These are phyloP conservation scores for Citrullus amarus DNA, from an alignment of 306 rosid genomes.

Conservation along the genomic window DNA sequence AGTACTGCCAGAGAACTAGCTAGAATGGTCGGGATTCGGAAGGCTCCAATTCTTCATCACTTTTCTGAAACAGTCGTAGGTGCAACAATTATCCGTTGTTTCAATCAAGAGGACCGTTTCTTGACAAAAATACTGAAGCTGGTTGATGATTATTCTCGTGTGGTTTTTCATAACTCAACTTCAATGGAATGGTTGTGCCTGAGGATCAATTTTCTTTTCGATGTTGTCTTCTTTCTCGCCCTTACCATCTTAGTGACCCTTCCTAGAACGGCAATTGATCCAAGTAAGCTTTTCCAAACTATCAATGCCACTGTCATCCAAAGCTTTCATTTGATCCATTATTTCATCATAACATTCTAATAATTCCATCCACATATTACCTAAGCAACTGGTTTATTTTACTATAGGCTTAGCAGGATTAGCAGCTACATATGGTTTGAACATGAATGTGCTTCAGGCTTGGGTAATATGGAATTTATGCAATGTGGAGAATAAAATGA, in stretches of 20 bases:
- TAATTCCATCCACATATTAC: not conserved
- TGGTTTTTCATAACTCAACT: constrained; percentile 64
- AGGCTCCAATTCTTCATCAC: constrained; percentile 76
- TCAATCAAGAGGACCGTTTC: constrained; percentile 53
- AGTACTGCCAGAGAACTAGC: constrained; percentile 76
- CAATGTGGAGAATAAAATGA: constrained; percentile 89
- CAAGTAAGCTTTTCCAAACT: constrained; percentile 38
- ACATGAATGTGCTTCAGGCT: constrained; percentile 67
- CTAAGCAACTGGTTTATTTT: not conserved
- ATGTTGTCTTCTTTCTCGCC: constrained; percentile 48
- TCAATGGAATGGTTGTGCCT: constrained; percentile 83
- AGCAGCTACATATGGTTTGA: constrained; percentile 71
- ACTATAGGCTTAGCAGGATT: constrained; percentile 73
- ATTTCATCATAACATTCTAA: not conserved
- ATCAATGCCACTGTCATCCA: not conserved
- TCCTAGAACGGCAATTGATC: constrained; percentile 59
- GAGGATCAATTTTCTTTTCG: constrained; percentile 68
- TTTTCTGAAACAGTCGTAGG: constrained; percentile 68
- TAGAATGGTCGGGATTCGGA: constrained; percentile 69
- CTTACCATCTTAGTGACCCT: constrained; percentile 54
- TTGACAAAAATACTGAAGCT: constrained; percentile 27
- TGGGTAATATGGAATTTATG: constrained; percentile 92
- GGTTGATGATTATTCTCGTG: constrained; percentile 55
- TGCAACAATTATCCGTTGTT: constrained; percentile 56
- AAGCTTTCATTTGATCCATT: not conserved